Conservation (phyloP, 108 stramenopile species). For the Ochromonas danica region DNA sequence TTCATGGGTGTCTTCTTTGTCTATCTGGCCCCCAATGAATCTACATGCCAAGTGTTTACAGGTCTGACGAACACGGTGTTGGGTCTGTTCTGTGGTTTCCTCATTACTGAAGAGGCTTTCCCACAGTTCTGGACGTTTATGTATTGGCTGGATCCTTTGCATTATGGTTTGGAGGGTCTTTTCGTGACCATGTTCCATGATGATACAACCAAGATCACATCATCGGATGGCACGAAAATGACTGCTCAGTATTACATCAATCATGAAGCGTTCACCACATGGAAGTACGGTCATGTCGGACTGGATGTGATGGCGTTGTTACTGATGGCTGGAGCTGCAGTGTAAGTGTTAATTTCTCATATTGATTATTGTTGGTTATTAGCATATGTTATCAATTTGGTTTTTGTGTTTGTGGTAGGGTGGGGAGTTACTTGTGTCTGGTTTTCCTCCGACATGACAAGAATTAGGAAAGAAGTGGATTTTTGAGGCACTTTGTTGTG, state of each 20-base stretch:
- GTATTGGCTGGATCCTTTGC: slow-evolving; percentile 39
- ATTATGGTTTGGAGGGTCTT: slow-evolving; percentile 40
- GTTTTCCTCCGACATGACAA: not conserved
- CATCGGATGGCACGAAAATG: not conserved
- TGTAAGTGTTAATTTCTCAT: no score
- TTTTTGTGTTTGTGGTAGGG: not conserved
- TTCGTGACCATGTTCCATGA: slow-evolving; percentile 36
- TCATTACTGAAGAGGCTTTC: not conserved
- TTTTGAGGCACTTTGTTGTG: no score
- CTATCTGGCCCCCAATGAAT: not conserved
- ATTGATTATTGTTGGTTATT: no score
- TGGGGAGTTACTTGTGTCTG: not conserved
- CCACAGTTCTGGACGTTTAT: slow-evolving; percentile 36
- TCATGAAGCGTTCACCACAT: not conserved
- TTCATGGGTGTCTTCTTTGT: no score
- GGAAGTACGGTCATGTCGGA: slow-evolving; percentile 5
- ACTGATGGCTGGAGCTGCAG: not conserved
- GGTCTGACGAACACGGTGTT: not conserved
- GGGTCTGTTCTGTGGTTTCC: slow-evolving; percentile 25
- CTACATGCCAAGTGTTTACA: not conserved
- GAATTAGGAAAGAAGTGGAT: not conserved
- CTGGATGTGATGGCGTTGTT: not conserved
- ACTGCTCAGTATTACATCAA: slow-evolving; percentile 10
- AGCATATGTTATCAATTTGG: no score
- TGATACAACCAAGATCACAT: slow-evolving; percentile 36